Evolutionary conservation across 108 stramenopile species (phyloP), one percentile per base, ranked within the genome.

Genomic region (Halocafeteria seosinensis): DNA sequence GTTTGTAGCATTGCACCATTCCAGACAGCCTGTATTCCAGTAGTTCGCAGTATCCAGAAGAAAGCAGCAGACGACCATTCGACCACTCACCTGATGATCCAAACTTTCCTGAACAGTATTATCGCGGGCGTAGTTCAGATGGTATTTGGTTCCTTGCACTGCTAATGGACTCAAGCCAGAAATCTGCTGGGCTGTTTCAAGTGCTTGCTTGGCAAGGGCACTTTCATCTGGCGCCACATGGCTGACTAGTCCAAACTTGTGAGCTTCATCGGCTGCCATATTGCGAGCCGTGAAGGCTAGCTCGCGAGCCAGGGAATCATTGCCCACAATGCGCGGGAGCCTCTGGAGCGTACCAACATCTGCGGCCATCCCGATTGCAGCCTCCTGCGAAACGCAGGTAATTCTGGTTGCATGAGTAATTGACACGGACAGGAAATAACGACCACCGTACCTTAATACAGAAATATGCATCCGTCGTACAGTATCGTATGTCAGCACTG

Each of bases 291-390:
- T 76, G 66, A 71, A 76, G 23, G 65, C 65, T 35, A 76, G 65
- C 66, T 78, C 77, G 5, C 74, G 71, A 8, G 67, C 73, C 2
- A 73, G 66, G 34, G 68, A 70, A 23, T 74, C 73, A 50, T 67
- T 75, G 27, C 78, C 78, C 29, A 74, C 64, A 9, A 74, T 34
- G 70, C 73, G 76, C 34, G 76, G 78, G n/a, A 78, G 66, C 6
- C 76, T 50, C 70, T 77, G 76, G 37, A 77, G 47, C 6, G 78
- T 78, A 55, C 78, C 78, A 3, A 78, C 71, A 63, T 78, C 78
- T 17, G 78, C 78, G 17, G 76, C 78, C 12, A 78, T n/a, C 33
- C 76, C 78, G 30, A 78, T 50, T 24, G 74, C 73, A 8, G 53
- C 53, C 53, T 55, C 53, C 53, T n/a, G n/a, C n/a, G n/a, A n/a